Evolutionary conservation across 768 basidiomycete species (phyloP), one percentile per base, ranked within the genome.

Genomic region (Cystofilobasidium capitatum): DNA sequence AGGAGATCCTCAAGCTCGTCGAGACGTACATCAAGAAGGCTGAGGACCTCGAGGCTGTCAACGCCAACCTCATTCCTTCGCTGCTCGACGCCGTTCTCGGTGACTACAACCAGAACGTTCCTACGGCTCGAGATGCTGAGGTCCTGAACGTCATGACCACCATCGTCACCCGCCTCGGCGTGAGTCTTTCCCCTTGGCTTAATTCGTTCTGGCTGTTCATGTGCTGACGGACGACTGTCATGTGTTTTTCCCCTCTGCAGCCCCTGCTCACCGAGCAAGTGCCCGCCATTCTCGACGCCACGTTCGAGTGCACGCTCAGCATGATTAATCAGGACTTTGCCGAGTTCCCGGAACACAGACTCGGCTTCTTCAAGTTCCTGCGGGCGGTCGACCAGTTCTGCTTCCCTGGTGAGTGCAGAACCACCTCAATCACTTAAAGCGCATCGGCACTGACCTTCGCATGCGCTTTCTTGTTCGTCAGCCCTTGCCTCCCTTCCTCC

Each of bases 281-380:
- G 22, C 88, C 89, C 3, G 88, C 94, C 12, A 88, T 96, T 68
- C 82, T 99, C 59, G 94, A 98, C 73, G 92, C 94, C 13, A 90
- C 98, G 58, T 98, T 99, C 75, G 93, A 97, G 77, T 89, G 90
- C 51, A 99, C 96, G 5, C 80, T 99, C 67, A 87, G 86, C 73
- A 99, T 98, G 96, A 99, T 99, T 77, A 98, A 97, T 78, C 90
- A 96, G 82, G 94, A 99, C 80, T 94, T 98, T 72, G 81, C 93
- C n/a, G 96, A 98, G 78, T 99, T 83, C 80, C 96, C 96, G 12
- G 96, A 99, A 76, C 94, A 98, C 76, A 89, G 96, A 67, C 86
- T 87, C 45, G 94, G 92, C 64, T 94, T 99, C 84, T 99, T 91
- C 83, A 92, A 89, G 78, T 82, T 99, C 67, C 81, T 99, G 54